Conservation (phyloP, 2,329 filamentous ascomycete genomes). For the Reticulascus tulasneorum region DNA sequence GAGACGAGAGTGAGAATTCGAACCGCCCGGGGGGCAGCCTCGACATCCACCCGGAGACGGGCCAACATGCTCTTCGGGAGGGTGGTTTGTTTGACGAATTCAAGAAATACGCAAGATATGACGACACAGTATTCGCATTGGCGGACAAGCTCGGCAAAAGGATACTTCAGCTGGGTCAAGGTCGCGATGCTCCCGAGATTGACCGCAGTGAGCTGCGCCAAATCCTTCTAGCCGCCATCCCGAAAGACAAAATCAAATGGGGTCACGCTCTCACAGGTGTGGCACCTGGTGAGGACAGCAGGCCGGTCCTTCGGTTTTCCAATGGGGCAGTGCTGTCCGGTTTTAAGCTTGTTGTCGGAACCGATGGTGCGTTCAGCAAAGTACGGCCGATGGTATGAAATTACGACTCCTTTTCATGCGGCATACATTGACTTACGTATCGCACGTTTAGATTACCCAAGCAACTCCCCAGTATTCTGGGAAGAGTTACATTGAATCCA, state of each 20-base stretch:
- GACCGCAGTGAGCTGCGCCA: conserved; percentile 28
- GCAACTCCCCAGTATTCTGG: conserved; percentile 6
- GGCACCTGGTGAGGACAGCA: not conserved
- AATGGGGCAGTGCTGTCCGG: conserved; percentile 3
- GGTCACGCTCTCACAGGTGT: conserved; percentile 4
- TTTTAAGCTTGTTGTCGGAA: conserved; percentile 5
- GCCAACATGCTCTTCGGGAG: conserved; percentile 39
- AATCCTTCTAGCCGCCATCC: conserved; percentile 27
- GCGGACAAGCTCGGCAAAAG: conserved; percentile 23
- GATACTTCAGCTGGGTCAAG: conserved; percentile 13
- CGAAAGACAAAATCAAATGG: conserved; percentile 32
- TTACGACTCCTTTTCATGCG: not conserved
- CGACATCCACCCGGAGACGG: conserved; percentile 44
- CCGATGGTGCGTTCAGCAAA: conserved; percentile 9
- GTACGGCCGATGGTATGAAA: conserved; percentile 3
- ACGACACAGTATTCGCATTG: conserved; percentile 13
- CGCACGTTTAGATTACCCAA: not conserved
- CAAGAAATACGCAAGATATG: conserved; percentile 26
- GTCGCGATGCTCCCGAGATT: conserved; percentile 31
- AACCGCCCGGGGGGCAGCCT: conserved; percentile 33
- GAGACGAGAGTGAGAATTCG: conserved; percentile 8
- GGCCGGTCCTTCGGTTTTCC: not conserved
- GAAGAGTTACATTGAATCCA: conserved; percentile 1
- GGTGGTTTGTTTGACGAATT: conserved; percentile 42
- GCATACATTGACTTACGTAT: too few relatives aligned